Base-by-base conservation (phyloP, 2,329 filamentous ascomycete genomes). In the Hawksworthiomyces lignivorus region DNA sequence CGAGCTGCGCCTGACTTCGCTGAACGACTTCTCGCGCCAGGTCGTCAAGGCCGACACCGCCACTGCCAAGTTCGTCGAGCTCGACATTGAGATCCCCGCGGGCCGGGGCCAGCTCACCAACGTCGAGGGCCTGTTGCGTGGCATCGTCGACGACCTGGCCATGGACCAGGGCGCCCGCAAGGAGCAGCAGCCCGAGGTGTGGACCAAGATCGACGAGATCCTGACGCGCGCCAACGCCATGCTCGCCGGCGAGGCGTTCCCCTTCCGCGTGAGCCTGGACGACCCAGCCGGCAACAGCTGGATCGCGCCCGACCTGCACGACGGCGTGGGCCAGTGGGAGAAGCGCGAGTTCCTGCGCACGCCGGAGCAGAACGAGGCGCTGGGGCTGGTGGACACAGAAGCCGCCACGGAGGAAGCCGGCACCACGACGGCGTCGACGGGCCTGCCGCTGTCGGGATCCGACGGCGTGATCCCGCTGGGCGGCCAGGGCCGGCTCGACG, bases 251-350 rank as follows among this genome's bases (percentile, higher is more conserved):
- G 72, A 82, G 21, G 73, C 73, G 7, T 89, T 94, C 58, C 92
- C 92, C 19, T 96, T 98, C 73, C 84, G 87, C 38, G 65, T 98
- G 36, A 83, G 79, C 30, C 70, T 96, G 36, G 88, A 98, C 59
- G 92, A 98, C 59, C 84, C 87, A 3, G 85, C 89, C 1, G 92
- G 92, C 41, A 98, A 98, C 71, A 95, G 88, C 3, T 97, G 89
- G 74, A 95, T 98, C 55, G 84, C 94, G 36, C 92, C 92, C 12
- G 84, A 88, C 50, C 77, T 86, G 48, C 82, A 80, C 49, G 83
- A 87, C 51, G 75, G 77, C 35, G 75, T 83, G n/a, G 84, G 85
- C 52, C 96, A 96, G 65, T 96, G 89, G 78, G 78, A 80, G 50
- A 87, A 90, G 61, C 75, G 78, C 47, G 87, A 96, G 56, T 98